Percentiles rank a stretch among this genome's conserved stretches.
Conservation (phyloP, 805 yeast species). For the Candida pseudoglaebosa region DNA sequence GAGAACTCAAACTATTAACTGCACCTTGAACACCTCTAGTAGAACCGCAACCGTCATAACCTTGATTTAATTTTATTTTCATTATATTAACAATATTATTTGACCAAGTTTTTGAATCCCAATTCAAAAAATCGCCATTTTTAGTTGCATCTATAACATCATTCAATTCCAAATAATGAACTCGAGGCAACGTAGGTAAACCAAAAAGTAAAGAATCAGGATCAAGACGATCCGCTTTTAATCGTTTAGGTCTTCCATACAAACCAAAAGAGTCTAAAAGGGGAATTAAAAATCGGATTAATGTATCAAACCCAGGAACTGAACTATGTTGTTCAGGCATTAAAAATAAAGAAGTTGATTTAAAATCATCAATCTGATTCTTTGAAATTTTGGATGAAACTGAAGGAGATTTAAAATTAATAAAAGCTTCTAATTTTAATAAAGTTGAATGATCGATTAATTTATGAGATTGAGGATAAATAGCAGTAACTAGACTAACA, state of each 20-base stretch:
- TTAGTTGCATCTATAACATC: conserved; percentile 24
- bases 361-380: conserved; percentile 28
- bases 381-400: conserved; percentile 30
- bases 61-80: conserved; percentile 33
- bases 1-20: conserved; percentile 46
- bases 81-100: conserved; percentile 26
- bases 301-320: conserved; percentile 48
- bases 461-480: conserved; percentile 82
- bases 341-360: conserved; percentile 39
- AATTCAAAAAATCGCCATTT: conserved; percentile 23
- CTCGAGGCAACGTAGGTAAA: conserved; percentile 42
- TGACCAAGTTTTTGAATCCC: conserved; percentile 38
- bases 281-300: conserved; percentile 40
- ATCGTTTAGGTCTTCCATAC: conserved; percentile 42
- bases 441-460: conserved; percentile 85
- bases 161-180: conserved; percentile 36
- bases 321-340: conserved; percentile 44
- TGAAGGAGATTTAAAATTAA: conserved; percentile 48
- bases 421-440: conserved; percentile 83
- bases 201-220: conserved; percentile 40
- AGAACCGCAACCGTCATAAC: conserved; percentile 79
- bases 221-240: conserved; percentile 41
- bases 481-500: conserved; percentile 76
- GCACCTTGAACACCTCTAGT: conserved; percentile 60
- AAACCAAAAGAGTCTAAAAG: conserved; percentile 41